Percentiles rank a stretch among this genome's conserved stretches.
phyloP scores from a whole-genome alignment of 1,284 basidiomycete species.

The Dichomitus squalens region DNA sequence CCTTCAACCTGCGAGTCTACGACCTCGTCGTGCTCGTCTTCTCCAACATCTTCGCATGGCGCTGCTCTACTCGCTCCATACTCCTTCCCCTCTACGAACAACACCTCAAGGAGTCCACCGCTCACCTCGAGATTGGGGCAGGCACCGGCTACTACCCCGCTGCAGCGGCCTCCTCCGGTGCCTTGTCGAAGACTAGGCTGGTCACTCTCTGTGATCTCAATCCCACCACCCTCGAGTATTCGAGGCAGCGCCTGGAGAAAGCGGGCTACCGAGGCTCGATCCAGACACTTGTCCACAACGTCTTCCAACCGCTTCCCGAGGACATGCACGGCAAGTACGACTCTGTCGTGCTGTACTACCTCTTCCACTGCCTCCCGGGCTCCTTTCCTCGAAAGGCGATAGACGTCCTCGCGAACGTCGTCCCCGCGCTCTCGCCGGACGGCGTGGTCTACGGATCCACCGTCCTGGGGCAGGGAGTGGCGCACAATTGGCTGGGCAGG shows the following conservation, averaged over 20 bases:
- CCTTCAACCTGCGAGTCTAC: constrained; percentile 23
- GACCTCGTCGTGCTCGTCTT: constrained; percentile 25
- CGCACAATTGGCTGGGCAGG: constrained; percentile 27
- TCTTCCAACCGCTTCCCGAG: constrained; percentile 23
- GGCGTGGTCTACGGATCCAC: constrained; percentile 30
- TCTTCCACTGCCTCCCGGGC: constrained; percentile 30
- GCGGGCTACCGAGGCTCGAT: constrained; percentile 25
- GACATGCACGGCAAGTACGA: constrained; percentile 18
- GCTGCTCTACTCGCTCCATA: constrained; percentile 19
- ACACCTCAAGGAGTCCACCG: constrained; percentile 17
- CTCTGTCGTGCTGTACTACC: constrained; percentile 29
- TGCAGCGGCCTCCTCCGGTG: not conserved
- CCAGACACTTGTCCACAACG: constrained; percentile 22
- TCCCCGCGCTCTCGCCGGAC: constrained; percentile 19
- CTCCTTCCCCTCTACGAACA: constrained; percentile 28
- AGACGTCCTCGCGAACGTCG: constrained; percentile 15
- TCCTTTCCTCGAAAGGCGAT: constrained; percentile 24
- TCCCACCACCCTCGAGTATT: constrained; percentile 21
- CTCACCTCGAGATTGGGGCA: constrained; percentile 30
- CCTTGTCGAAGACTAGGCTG: constrained; percentile 19
- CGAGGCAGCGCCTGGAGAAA: constrained; percentile 10
- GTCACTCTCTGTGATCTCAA: constrained; percentile 28
- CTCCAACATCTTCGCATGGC: constrained; percentile 27
- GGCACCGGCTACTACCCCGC: constrained; percentile 32
- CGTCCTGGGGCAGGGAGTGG: constrained; percentile 20